Percentiles rank a stretch among this genome's conserved stretches.
Evolutionary conservation across 495 filamentous ascomycete species (phyloP).

Genomic region (Aspergillus egyptiacus): DNA sequence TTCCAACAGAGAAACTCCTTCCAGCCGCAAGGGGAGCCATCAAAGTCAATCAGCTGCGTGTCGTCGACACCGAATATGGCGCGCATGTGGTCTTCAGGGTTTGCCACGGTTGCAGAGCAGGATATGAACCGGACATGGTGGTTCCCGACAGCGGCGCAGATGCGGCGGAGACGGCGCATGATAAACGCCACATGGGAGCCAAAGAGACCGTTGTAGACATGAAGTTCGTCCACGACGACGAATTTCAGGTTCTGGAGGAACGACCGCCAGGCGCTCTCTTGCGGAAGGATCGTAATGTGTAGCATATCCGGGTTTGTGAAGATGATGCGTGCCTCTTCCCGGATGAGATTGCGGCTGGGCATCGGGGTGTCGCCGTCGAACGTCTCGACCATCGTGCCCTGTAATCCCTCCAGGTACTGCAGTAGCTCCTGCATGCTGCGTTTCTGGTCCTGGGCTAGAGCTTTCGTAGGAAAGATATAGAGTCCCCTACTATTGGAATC

Average conservation of each 20-base stretch:
- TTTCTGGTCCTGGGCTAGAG: conserved; percentile 90
- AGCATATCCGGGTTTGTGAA: conserved; percentile 99
- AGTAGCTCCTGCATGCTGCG: conserved; percentile 83
- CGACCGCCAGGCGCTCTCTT: conserved; percentile 81
- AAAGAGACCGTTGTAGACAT: conserved; percentile 95
- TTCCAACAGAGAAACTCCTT: conserved; percentile 99
- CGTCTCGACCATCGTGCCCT: conserved; percentile 75
- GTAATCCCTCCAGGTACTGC: conserved; percentile 68
- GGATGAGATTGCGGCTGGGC: conserved; percentile 66
- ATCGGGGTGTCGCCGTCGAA: conserved; percentile 95
- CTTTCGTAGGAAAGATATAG: conserved; percentile 99
- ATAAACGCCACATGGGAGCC: conserved; percentile 92
- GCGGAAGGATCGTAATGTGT: conserved; percentile 87
- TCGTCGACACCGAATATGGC: conserved; percentile 85
- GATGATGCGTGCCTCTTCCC: conserved; percentile 86
- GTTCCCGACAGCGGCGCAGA: conserved; percentile 91
- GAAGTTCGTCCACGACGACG: conserved; percentile 85
- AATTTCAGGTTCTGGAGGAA: conserved; percentile 87
- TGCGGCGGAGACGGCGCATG: conserved; percentile 82
- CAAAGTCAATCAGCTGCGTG: conserved; percentile 76
- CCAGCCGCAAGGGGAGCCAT: conserved; percentile 86
- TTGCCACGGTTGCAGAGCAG: conserved; percentile 95
- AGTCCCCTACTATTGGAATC: conserved; percentile 75
- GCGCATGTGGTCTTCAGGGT: conserved; percentile 87
- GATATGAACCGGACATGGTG: conserved; percentile 86